Base-by-base conservation (phyloP, 192 early-diverging fungal genomes). In the Linnemannia hyalina region DNA sequence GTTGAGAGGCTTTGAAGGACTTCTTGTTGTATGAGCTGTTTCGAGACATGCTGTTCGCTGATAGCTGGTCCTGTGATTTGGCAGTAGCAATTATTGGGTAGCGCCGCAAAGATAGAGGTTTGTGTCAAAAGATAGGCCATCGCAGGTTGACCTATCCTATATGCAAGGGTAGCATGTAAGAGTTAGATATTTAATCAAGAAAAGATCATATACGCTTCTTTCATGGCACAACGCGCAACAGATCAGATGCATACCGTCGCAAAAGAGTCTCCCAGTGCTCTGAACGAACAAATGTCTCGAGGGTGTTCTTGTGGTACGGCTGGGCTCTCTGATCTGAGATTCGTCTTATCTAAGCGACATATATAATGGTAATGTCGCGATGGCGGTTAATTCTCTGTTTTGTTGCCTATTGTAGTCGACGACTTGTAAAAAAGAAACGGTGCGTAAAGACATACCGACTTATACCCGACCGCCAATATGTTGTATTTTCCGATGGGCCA, bases 41-140 rank as follows among this genome's bases (percentile, higher is more conserved):
- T 80, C 49, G 75, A n/a, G 13, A 72, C 44, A n/a, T 16, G 20
- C 38, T 77, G 81, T 8, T 86, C 84, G 29, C 74, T 77, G 23
- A 83, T 68, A 2, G 81, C 23, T 20, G 72, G 76, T 8, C 88
- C 88, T 40, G 88, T 88, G 54, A 88, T 79, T 32, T 88, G 88
- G 20, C 83, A 88, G 46, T 85, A 88, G 74, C 88, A 82, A 46
- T 84, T 88, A 57, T 88, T 88, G 7, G 80, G 73, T 13, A 88
- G 70, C 29, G 75, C 73, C 4, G 75, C 80, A 76, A 88, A 88
- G 15, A 88, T 82, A 15, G 80, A 85, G 2, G 88, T 88, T 7
- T 72, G 57, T 29, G 74, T 78, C 70, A 88, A 70, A 13, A 88
- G 74, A 36, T 79, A 80, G 18, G 78, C 40, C 88, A 88, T 88